Percentiles rank a stretch among this genome's conserved stretches.
Conservation (phyloP, 257 asterid genomes). For the Nicotiana paniculata region DNA sequence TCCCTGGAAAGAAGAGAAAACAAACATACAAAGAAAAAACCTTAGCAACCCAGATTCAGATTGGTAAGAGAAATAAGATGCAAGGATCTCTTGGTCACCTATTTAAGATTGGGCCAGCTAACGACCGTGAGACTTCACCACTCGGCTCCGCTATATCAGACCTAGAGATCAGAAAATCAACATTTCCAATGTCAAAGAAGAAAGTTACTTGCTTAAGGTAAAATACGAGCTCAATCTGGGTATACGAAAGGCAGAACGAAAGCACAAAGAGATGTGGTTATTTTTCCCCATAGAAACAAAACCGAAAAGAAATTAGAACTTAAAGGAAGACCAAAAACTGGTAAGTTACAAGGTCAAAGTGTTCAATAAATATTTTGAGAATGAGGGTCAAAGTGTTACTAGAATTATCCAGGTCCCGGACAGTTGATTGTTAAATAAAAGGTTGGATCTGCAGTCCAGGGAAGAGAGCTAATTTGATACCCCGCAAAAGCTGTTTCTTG, state of each 20-base stretch:
- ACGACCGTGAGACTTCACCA: slow-evolving; percentile 69
- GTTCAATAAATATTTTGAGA: not conserved
- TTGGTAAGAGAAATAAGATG: slow-evolving; percentile 4
- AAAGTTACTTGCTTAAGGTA: not conserved
- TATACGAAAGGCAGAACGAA: not conserved
- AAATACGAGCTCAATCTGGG: not conserved
- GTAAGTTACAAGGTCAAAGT: not conserved
- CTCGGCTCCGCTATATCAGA: slow-evolving; percentile 90
- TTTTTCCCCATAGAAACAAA: not conserved
- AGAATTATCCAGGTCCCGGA: not conserved
- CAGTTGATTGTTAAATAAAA: not conserved
- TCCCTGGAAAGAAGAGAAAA: slow-evolving; percentile 44
- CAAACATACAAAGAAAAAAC: not conserved
- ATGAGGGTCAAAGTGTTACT: not conserved
- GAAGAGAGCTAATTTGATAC: not conserved
- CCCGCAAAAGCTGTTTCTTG: not conserved
- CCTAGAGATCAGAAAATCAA: slow-evolving; percentile 34
- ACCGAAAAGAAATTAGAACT: not conserved
- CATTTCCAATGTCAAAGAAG: slow-evolving; percentile 4
- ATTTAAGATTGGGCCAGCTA: slow-evolving; percentile 48
- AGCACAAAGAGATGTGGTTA: not conserved
- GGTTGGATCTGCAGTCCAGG: not conserved
- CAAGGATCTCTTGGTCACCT: slow-evolving; percentile 38
- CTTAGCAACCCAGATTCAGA: not conserved
- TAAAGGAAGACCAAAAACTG: not conserved